Percentiles rank a stretch among this genome's conserved stretches.
Conservation (phyloP, 2,329 filamentous ascomycete genomes). For the Colletotrichum shisoi region DNA sequence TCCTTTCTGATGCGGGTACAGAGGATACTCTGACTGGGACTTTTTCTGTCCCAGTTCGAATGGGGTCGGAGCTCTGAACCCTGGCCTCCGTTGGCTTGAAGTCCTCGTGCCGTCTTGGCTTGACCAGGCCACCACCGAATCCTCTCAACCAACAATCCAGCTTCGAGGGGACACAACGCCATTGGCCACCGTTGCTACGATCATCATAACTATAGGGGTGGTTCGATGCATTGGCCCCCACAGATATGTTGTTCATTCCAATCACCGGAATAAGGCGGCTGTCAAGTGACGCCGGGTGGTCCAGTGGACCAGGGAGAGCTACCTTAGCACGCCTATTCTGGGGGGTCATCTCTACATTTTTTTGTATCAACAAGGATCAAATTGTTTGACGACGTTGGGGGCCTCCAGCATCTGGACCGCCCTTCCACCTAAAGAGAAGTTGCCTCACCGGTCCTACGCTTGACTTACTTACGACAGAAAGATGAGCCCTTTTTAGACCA, state of each 20-base stretch:
- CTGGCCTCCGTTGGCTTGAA: background rate
- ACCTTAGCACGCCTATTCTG: background rate
- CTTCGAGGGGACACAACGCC: background rate
- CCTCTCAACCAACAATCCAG: conserved; percentile 25
- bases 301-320: background rate
- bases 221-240: background rate
- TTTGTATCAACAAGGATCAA: conserved; percentile 2
- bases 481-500: background rate
- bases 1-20: background rate
- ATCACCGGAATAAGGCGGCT: background rate
- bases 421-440: conserved; percentile 15
- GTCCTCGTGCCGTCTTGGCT: conserved; percentile 25
- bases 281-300: conserved; percentile 26
- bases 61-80: background rate
- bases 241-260: background rate
- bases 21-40: background rate
- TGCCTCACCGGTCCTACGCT: background rate
- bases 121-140: background rate
- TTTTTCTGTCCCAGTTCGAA: background rate
- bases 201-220: background rate
- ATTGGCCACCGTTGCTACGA: conserved; percentile 7
- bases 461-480: background rate
- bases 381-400: background rate
- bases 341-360: background rate
- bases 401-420: conserved; percentile 31